Evolutionary conservation across 192 early-diverging fungal genomes (phyloP).

Genomic region (Pecoramyces ruminantium): DNA sequence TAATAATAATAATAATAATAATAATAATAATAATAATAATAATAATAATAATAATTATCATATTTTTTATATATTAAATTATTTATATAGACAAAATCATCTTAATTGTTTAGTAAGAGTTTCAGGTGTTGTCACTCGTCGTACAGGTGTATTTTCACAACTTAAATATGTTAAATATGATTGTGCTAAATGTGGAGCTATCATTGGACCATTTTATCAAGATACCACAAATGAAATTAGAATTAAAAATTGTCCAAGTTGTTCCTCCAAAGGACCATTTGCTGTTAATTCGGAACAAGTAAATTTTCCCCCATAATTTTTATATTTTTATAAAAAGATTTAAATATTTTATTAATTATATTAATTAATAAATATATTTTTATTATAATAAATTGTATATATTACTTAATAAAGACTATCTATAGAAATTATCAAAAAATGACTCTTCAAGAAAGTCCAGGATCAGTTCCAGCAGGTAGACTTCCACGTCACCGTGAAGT

Average conservation of each 20-base stretch:
- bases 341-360: too few species aligned
- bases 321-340: too few species aligned
- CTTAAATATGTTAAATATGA: conserved; percentile 92
- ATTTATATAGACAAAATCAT: conserved; percentile 75
- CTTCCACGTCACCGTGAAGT: conserved; percentile 87
- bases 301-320: too few species aligned
- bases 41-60: too few species aligned
- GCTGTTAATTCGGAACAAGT: conserved; percentile 75
- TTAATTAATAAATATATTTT: too few species aligned
- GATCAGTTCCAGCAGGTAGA: conserved; percentile 84
- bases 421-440: conserved; percentile 95
- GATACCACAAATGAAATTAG: conserved; percentile 75
- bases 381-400: too few species aligned
- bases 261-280: conserved; percentile 86
- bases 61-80: too few species aligned
- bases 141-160: conserved; percentile 92
- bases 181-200: conserved; percentile 78
- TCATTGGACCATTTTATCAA: conserved; percentile 88
- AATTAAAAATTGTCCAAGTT: conserved; percentile 64
- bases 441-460: conserved; percentile 90
- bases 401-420: conserved; percentile 44
- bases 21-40: too few species aligned
- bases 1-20: too few species aligned
- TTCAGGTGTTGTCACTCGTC: conserved; percentile 76
- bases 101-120: conserved; percentile 84